Evolutionary conservation across 2,329 filamentous ascomycete genomes (phyloP).

Genomic region (Colletotrichum navitas): DNA sequence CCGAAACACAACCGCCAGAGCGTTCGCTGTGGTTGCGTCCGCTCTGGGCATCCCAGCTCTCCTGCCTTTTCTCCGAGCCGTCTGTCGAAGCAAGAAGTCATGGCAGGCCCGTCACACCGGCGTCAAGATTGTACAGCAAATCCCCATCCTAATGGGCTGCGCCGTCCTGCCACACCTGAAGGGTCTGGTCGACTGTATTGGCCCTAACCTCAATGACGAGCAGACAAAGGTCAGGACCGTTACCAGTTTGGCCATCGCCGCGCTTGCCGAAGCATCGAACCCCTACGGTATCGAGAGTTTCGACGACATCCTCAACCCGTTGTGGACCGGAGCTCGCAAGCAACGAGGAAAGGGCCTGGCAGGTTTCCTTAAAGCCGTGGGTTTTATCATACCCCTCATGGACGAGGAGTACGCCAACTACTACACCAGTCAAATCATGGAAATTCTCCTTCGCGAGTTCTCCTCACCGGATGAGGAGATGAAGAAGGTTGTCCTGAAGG

Average conservation of each 20-base stretch:
- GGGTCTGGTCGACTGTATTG: slow-evolving; percentile 95
- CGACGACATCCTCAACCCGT: slow-evolving; percentile 94
- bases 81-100: slow-evolving; percentile 98
- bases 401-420: slow-evolving; percentile 99
- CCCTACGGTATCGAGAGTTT: slow-evolving; percentile 99
- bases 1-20: slow-evolving; percentile 95
- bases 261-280: slow-evolving; percentile 94
- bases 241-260: slow-evolving; percentile 93
- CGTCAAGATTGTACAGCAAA: slow-evolving; percentile 99
- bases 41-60: slow-evolving; percentile 95
- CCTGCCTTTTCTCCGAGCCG: slow-evolving; percentile 92
- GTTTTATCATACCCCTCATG: slow-evolving; percentile 98
- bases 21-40: slow-evolving; percentile 96
- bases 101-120: slow-evolving; percentile 98
- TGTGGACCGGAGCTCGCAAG: slow-evolving; percentile 96
- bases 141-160: slow-evolving; percentile 98
- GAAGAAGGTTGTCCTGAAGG: slow-evolving; percentile 99
- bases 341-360: slow-evolving; percentile 96
- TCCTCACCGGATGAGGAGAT: slow-evolving; percentile 98
- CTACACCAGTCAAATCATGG: slow-evolving; percentile 99
- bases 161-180: slow-evolving; percentile 96
- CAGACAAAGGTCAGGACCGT: slow-evolving; percentile 98
- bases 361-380: slow-evolving; percentile 96
- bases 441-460: slow-evolving; percentile 95
- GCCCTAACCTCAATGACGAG: slow-evolving; percentile 94